Evolutionary conservation across 371 early-diverging fungal species (phyloP).

Genomic region (Catenaria anguillulae): DNA sequence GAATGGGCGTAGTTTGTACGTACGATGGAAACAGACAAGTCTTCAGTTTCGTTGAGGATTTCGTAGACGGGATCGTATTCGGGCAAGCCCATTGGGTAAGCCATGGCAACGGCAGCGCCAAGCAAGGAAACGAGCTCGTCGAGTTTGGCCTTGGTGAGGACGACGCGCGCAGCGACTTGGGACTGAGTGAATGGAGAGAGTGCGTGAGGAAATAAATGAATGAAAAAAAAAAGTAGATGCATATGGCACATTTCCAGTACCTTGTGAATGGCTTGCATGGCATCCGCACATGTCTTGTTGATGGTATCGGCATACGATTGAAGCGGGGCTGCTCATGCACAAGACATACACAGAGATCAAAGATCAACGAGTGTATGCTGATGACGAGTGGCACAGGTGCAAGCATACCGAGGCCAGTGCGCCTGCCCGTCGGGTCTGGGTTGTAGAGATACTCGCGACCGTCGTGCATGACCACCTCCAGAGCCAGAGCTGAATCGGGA

Average conservation of each 20-base stretch:
- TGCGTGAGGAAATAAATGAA: too few species aligned
- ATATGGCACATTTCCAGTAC: too few species aligned
- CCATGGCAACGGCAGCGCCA: constrained; percentile 26
- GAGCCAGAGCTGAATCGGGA: too few species aligned
- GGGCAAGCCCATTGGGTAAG: constrained; percentile 34
- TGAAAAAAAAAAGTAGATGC: too few species aligned
- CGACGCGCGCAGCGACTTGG: too few species aligned
- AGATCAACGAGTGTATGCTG: too few species aligned
- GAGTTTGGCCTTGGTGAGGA: constrained; percentile 11
- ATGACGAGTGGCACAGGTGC: too few species aligned
- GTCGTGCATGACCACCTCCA: constrained; percentile 12
- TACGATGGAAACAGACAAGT: constrained; percentile 26
- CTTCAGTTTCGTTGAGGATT: constrained; percentile 27
- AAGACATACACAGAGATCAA: background rate
- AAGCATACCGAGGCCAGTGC: constrained; percentile 9
- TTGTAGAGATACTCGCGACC: constrained; percentile 15
- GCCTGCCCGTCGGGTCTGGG: constrained; percentile 33
- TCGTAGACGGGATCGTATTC: constrained; percentile 29
- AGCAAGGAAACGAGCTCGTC: constrained; percentile 19
- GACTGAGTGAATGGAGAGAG: too few species aligned
- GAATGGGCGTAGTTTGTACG: background rate
- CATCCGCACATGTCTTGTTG: constrained; percentile 17
- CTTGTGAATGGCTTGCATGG: constrained; percentile 13
- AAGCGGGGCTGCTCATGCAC: constrained; percentile 15
- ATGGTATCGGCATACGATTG: constrained; percentile 17